Conservation (phyloP, 768 basidiomycete genomes). For the Trametes coccinea region DNA sequence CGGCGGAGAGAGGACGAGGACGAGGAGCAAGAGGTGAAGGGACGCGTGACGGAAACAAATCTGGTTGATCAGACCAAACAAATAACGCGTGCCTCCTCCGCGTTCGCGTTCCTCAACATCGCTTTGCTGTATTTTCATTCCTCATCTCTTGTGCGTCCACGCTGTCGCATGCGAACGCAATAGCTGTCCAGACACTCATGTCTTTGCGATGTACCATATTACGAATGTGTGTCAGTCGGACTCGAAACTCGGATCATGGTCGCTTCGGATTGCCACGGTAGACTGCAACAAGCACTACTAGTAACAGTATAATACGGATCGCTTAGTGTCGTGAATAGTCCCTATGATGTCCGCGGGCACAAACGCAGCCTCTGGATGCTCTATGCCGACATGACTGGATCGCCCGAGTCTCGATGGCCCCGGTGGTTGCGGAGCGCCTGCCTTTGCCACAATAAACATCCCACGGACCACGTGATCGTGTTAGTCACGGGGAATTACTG, state of each 20-base stretch:
- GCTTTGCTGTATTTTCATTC: not conserved
- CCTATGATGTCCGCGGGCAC: too few species aligned
- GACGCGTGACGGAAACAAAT: constrained; percentile 21
- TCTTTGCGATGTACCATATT: not conserved
- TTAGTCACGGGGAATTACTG: not conserved
- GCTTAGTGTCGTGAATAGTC: too few species aligned
- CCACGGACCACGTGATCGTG: constrained; percentile 16
- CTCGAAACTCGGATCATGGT: too few species aligned
- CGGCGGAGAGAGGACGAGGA: not conserved
- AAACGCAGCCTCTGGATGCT: too few species aligned
- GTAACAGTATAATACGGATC: too few species aligned
- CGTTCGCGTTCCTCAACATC: constrained; percentile 4
- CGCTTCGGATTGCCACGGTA: too few species aligned
- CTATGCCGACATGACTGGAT: too few species aligned
- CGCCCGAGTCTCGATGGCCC: not conserved
- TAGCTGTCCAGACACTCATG: too few species aligned
- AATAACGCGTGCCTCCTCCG: constrained; percentile 20
- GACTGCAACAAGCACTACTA: too few species aligned
- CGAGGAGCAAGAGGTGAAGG: constrained; percentile 10
- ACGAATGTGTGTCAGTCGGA: too few species aligned
- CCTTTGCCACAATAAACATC: constrained; percentile 6
- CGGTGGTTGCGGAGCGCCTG: constrained; percentile 5
- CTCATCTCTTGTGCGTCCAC: not conserved
- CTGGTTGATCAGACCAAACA: constrained; percentile 23
- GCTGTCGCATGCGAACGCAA: too few species aligned